Conservation (phyloP, 768 basidiomycete species). For the Lactifluus rugatus region DNA sequence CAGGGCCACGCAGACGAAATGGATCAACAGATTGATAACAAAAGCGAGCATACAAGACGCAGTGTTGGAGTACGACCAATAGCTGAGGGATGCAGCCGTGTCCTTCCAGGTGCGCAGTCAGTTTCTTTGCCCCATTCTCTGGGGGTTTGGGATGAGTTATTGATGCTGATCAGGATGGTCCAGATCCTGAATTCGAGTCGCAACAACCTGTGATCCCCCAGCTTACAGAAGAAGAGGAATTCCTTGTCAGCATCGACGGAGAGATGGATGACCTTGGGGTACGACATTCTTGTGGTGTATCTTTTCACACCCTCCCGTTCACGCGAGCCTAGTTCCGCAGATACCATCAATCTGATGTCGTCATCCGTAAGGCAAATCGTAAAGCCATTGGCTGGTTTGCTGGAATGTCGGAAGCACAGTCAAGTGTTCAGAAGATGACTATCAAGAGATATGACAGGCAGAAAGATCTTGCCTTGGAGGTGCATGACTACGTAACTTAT, state of each 20-base stretch:
- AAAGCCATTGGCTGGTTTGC: constrained; percentile 37
- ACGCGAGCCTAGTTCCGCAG: constrained; percentile 32
- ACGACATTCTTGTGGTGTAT: background rate
- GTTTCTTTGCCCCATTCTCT: background rate
- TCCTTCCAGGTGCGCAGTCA: constrained; percentile 17
- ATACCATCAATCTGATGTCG: constrained; percentile 43
- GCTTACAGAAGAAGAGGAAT: constrained; percentile 16
- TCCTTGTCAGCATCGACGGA: constrained; percentile 5
- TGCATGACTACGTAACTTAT: constrained; percentile 4
- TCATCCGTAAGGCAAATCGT: constrained; percentile 24
- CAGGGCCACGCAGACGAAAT: constrained; percentile 14
- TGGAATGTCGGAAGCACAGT: constrained; percentile 33
- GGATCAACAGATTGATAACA: constrained; percentile 18
- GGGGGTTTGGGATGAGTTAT: background rate
- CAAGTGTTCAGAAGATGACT: constrained; percentile 32
- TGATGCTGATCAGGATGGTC: background rate
- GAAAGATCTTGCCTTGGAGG: constrained; percentile 28
- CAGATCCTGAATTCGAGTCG: background rate
- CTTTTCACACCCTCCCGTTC: background rate
- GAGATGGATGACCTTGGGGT: constrained; percentile 17
- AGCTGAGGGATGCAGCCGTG: constrained; percentile 16
- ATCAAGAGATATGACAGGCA: constrained; percentile 38
- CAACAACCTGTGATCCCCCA: background rate
- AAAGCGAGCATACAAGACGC: constrained; percentile 16
- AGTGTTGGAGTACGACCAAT: constrained; percentile 9